Evolutionary conservation across 2,329 filamentous ascomycete species (phyloP).

Genomic region (Eutypa lata): DNA sequence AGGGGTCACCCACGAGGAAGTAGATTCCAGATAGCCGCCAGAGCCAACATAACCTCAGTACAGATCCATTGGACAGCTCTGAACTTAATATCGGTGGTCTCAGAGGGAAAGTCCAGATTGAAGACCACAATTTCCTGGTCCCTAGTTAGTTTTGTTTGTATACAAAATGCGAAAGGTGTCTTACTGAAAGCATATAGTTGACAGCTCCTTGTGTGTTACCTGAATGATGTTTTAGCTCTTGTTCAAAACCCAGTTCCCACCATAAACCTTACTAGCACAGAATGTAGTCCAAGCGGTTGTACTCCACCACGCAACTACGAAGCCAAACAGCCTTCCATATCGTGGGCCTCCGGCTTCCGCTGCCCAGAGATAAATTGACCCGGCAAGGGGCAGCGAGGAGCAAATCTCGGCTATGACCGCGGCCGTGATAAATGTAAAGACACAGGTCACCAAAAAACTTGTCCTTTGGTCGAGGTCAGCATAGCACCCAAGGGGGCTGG

Average conservation of each 20-base stretch:
- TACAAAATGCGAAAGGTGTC: constrained; percentile 11
- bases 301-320: constrained; percentile 63
- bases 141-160: background rate
- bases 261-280: constrained; percentile 40
- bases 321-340: constrained; percentile 54
- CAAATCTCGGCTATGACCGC: constrained; percentile 60
- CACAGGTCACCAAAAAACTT: constrained; percentile 56
- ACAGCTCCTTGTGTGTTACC: constrained; percentile 48
- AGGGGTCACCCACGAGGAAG: constrained; percentile 41
- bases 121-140: constrained; percentile 55
- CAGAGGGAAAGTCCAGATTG: constrained; percentile 51
- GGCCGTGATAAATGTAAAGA: constrained; percentile 60
- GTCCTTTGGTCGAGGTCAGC: constrained; percentile 37
- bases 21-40: constrained; percentile 48
- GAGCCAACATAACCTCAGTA: constrained; percentile 47
- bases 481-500: background rate
- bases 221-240: constrained; percentile 8
- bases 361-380: constrained; percentile 61
- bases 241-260: background rate
- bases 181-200: constrained; percentile 51
- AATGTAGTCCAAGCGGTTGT: constrained; percentile 61
- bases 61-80: constrained; percentile 60
- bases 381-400: constrained; percentile 55
- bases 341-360: constrained; percentile 54
- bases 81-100: constrained; percentile 51